Evolutionary conservation across 2,329 filamentous ascomycete genomes (phyloP).

Genomic region (Ophiosphaerella herpotricha): DNA sequence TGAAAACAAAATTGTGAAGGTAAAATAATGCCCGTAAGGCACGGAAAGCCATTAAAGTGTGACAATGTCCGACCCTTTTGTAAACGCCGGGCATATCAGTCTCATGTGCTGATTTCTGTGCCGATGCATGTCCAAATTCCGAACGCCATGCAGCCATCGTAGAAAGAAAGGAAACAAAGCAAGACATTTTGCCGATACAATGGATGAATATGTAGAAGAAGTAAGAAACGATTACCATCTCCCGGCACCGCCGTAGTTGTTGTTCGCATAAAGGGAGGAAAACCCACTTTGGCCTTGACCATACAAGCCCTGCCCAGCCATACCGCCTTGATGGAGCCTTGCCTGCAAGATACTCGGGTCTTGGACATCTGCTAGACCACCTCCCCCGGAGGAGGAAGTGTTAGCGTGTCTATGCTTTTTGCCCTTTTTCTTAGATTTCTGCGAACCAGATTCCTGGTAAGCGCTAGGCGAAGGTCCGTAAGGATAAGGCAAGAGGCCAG

Average conservation of each 20-base stretch:
- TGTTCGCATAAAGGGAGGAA: slow-evolving; percentile 77
- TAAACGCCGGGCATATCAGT: slow-evolving; percentile 46
- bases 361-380: slow-evolving; percentile 99
- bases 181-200: slow-evolving; percentile 29
- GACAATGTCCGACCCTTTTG: slow-evolving; percentile 36
- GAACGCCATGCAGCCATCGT: slow-evolving; percentile 47
- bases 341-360: slow-evolving; percentile 99
- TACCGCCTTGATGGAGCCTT: slow-evolving; percentile 88
- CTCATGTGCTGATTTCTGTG: slow-evolving; percentile 38
- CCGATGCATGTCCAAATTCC: slow-evolving; percentile 44
- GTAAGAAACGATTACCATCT: slow-evolving; percentile 42
- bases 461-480: slow-evolving; percentile 84
- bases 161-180: slow-evolving; percentile 38
- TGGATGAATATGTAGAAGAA: slow-evolving; percentile 40
- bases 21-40: slow-evolving; percentile 41
- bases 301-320: slow-evolving; percentile 84
- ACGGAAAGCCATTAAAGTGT: slow-evolving; percentile 36
- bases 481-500: slow-evolving; percentile 88
- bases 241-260: slow-evolving; percentile 51
- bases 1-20: slow-evolving; percentile 31
- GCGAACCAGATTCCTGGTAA: slow-evolving; percentile 84
- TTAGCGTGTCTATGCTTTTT: slow-evolving; percentile 99
- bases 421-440: slow-evolving; percentile 99
- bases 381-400: slow-evolving; percentile 99
- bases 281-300: slow-evolving; percentile 92